phyloP scores from a whole-genome alignment of 202 grass and related monocot genomes.

The Schoenoplectus tabernaemontani region DNA sequence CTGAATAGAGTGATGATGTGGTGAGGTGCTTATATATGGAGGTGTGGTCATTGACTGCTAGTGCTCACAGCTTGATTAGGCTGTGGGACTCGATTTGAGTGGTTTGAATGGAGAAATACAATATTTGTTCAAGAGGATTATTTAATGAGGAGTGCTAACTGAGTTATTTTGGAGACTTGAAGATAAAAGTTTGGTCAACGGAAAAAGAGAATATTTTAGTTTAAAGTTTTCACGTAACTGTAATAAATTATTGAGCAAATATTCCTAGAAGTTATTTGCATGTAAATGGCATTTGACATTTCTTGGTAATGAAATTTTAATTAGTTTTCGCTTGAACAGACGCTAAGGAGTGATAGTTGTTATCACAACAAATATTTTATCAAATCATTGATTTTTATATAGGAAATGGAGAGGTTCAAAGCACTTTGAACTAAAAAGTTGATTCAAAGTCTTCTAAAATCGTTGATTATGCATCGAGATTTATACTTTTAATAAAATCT shows the following conservation, averaged over 20 bases:
- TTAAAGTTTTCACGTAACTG: background rate
- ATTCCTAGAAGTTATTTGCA: too few relatives aligned
- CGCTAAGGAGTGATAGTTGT: too few relatives aligned
- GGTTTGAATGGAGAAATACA: constrained; percentile 9
- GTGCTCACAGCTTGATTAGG: constrained; percentile 27
- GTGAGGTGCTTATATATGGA: constrained; percentile 15
- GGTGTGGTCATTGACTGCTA: constrained; percentile 20
- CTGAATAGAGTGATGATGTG: constrained; percentile 14
- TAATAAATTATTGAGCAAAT: background rate
- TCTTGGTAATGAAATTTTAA: too few relatives aligned
- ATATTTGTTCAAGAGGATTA: background rate
- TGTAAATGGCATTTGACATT: background rate
- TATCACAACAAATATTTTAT: background rate
- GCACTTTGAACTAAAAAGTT: too few relatives aligned
- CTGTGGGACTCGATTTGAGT: constrained; percentile 9
- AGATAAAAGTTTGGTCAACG: background rate
- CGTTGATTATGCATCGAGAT: too few relatives aligned
- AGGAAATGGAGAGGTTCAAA: too few relatives aligned
- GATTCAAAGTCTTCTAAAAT: too few relatives aligned
- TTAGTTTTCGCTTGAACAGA: too few relatives aligned
- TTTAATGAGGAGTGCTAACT: background rate
- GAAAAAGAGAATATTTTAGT: background rate
- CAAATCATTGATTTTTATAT: background rate
- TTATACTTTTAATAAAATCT: too few relatives aligned
- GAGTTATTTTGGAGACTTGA: background rate